Evolutionary conservation across 2,329 filamentous ascomycete species (phyloP).

Genomic region (Botrytis fragariae): DNA sequence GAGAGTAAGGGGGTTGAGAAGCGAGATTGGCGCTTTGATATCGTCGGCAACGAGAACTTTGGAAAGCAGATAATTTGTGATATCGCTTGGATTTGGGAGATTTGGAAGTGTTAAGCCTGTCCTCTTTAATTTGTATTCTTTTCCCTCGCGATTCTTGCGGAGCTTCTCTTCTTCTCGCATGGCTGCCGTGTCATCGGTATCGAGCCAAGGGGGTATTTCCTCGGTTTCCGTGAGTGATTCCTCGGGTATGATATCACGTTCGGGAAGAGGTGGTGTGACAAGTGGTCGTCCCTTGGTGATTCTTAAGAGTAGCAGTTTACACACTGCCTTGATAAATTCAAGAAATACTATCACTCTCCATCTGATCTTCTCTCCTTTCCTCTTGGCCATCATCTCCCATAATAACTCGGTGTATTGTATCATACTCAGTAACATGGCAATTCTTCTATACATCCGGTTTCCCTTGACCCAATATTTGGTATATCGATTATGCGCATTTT

Average conservation of each 20-base stretch:
- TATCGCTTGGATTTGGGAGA: slow-evolving; percentile 76
- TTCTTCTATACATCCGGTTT: slow-evolving; percentile 70
- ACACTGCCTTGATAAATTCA: slow-evolving; percentile 83
- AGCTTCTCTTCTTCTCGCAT: slow-evolving; percentile 17
- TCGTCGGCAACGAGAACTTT: slow-evolving; percentile 94
- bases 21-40: slow-evolving; percentile 83
- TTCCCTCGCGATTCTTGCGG: slow-evolving; percentile 28
- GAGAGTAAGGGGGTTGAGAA: slow-evolving; percentile 81
- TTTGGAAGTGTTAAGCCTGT: slow-evolving; percentile 83
- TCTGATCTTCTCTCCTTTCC: slow-evolving; percentile 74
- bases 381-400: slow-evolving; percentile 96
- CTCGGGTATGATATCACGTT: slow-evolving; percentile 74
- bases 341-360: slow-evolving; percentile 87
- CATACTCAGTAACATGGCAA: slow-evolving; percentile 81
- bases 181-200: slow-evolving; percentile 29
- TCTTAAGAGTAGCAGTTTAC: slow-evolving; percentile 73
- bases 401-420: slow-evolving; percentile 92
- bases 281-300: slow-evolving; percentile 81
- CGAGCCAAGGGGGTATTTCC: slow-evolving; percentile 43
- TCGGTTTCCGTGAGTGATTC: slow-evolving; percentile 46
- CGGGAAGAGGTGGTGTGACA: slow-evolving; percentile 79
- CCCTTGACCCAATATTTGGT: slow-evolving; percentile 64
- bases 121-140: slow-evolving; percentile 88
- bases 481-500: slow-evolving; percentile 59
- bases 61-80: slow-evolving; percentile 81